Conservation (phyloP, 805 yeast genomes). For the Suhomyces sp. region DNA sequence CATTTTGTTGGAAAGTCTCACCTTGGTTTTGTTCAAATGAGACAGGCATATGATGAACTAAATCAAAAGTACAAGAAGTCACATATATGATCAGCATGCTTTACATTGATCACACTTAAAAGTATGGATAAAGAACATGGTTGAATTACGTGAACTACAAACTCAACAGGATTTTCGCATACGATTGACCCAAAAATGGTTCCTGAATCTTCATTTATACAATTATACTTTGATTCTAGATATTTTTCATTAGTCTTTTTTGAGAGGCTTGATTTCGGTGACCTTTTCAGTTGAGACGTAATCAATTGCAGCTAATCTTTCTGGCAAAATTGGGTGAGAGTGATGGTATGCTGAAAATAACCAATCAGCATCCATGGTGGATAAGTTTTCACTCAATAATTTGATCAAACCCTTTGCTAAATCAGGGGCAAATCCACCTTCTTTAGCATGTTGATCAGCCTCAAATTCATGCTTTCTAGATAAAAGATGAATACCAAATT, state of each 20-base stretch:
- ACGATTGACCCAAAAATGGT: no score
- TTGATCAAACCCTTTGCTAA: constrained; percentile 72
- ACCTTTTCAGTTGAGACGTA: constrained; percentile 41
- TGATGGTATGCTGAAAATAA: constrained; percentile 84
- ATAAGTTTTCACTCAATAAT: constrained; percentile 76
- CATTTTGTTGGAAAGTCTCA: constrained; percentile 89
- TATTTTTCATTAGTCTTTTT: constrained; percentile 1
- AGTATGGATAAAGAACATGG: no score
- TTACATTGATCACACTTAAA: no score
- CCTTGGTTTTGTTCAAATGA: constrained; percentile 75
- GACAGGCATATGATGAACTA: constrained; percentile 50
- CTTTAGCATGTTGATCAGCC: constrained; percentile 85
- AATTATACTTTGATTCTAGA: no score
- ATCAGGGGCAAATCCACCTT: constrained; percentile 66
- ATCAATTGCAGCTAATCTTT: constrained; percentile 78
- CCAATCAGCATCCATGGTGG: constrained; percentile 87
- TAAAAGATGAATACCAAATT: constrained; percentile 64
- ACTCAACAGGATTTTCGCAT: no score
- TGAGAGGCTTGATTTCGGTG: constrained; percentile 12
- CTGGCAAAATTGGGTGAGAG: constrained; percentile 90
- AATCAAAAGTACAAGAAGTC: constrained; percentile 15
- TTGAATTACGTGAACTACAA: no score
- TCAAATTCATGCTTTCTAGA: constrained; percentile 89
- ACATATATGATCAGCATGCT: constrained; percentile 3
- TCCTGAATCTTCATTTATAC: no score